A percentile compares a stretch with the other conserved stretches of the same genome.
phyloP scores from a whole-genome alignment of 306 rosid species.

The Pterocarpus macrocarpus region DNA sequence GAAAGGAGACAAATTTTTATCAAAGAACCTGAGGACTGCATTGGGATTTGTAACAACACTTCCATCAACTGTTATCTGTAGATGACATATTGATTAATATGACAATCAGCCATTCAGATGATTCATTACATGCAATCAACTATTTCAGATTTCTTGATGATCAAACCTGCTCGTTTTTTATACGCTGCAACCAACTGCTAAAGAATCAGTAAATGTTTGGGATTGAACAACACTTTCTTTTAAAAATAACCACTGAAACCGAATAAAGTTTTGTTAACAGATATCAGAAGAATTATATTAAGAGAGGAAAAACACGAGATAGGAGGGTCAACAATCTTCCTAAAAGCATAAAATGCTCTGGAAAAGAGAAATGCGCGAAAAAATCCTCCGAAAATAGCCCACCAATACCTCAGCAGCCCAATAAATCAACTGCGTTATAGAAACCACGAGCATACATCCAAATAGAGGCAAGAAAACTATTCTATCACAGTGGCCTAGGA shows the following conservation, averaged over 20 bases:
- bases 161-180: constrained; percentile 81
- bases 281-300: not conserved
- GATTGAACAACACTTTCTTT: not conserved
- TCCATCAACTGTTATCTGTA: constrained; percentile 79
- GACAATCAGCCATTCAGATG: constrained; percentile 33
- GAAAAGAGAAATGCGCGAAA: not conserved
- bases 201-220: constrained; percentile 39
- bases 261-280: not conserved
- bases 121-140: constrained; percentile 21
- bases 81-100: constrained; percentile 45
- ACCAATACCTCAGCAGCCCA: not conserved
- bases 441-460: not conserved
- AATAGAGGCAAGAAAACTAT: constrained; percentile 1
- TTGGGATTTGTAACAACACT: constrained; percentile 68
- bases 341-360: not conserved
- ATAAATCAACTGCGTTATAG: not conserved
- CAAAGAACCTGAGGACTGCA: constrained; percentile 70
- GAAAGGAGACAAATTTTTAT: constrained; percentile 5
- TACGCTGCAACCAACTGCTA: constrained; percentile 95
- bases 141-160: constrained; percentile 39
- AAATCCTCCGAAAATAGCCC: not conserved
- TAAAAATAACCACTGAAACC: not conserved
- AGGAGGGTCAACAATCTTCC: constrained; percentile 1
- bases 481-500: not conserved
- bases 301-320: not conserved